These are phyloP conservation scores for Gillenia trifoliata DNA, from an alignment of 306 rosid genomes.

Conservation along the genomic window DNA sequence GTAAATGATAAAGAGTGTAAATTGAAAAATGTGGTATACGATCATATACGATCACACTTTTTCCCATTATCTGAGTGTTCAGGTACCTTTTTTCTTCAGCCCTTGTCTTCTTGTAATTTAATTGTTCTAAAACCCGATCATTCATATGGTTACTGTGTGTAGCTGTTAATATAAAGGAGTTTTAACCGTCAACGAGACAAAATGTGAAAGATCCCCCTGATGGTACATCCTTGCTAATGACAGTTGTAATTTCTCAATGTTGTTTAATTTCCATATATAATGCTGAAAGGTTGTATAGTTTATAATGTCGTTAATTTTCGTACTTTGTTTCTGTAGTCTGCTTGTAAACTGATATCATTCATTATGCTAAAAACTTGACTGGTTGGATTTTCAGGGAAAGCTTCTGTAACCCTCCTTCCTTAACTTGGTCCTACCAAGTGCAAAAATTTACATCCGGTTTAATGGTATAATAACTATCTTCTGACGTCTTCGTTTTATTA, in stretches of 20 bases:
- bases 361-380: conserved; percentile 10
- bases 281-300: no score
- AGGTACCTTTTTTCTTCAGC: conserved; percentile 39
- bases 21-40: not conserved
- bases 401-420: conserved; percentile 75
- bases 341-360: not conserved
- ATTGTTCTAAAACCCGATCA: conserved; percentile 40
- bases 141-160: conserved; percentile 31
- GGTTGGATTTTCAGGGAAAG: conserved; percentile 61
- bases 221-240: conserved; percentile 39
- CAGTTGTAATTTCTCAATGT: conserved; percentile 7
- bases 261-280: no score
- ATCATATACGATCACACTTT: conserved; percentile 48
- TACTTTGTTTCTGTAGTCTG: no score
- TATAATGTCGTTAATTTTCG: no score
- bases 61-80: conserved; percentile 95
- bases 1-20: no score
- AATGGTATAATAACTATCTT: conserved; percentile 42
- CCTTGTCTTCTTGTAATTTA: conserved; percentile 9
- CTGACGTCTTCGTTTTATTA: conserved; percentile 4
- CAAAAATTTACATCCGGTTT: conserved; percentile 81
- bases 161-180: conserved; percentile 98
- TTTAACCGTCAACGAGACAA: conserved; percentile 96
- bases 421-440: conserved; percentile 69
- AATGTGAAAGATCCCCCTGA: conserved; percentile 81